Percentiles rank a stretch among this genome's conserved stretches.
Conservation (phyloP, 257 asterid species). For the Lycium barbarum region DNA sequence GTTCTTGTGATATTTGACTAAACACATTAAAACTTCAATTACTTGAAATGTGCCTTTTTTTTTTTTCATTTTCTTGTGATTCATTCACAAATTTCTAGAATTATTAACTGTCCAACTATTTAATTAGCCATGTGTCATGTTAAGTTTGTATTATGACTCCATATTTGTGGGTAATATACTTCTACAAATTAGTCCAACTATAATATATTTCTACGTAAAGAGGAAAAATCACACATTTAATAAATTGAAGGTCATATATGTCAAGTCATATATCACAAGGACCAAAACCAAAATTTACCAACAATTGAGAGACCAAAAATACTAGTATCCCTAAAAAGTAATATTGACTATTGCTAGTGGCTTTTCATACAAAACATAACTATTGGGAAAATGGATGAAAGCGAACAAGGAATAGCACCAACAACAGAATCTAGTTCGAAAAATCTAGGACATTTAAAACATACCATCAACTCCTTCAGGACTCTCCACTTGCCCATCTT, state of each 20-base stretch:
- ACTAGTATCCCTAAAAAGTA: slow-evolving; percentile 3
- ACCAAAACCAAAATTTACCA: background rate
- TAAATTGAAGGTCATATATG: background rate
- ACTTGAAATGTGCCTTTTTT: background rate
- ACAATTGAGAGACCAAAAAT: background rate
- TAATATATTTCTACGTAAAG: background rate
- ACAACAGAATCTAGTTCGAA: background rate
- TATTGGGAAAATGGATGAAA: slow-evolving; percentile 13
- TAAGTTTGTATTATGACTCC: too few relatives aligned
- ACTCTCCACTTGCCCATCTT: slow-evolving; percentile 21
- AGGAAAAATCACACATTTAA: too few relatives aligned
- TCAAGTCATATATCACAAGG: background rate
- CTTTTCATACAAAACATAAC: slow-evolving; percentile 2
- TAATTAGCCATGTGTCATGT: background rate
- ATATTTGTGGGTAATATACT: too few relatives aligned
- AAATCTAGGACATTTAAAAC: slow-evolving; percentile 5
- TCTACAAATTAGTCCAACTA: background rate
- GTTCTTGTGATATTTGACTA: background rate
- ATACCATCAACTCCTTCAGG: slow-evolving; percentile 29
- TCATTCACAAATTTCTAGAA: slow-evolving; percentile 10
- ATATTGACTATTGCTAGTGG: background rate
- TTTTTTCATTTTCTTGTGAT: background rate
- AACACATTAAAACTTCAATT: slow-evolving; percentile 11
- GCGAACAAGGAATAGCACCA: slow-evolving; percentile 17
- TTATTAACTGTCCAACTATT: background rate